Base-by-base conservation (phyloP, 352 stramenopile species). In the Aphanomyces invadans region DNA sequence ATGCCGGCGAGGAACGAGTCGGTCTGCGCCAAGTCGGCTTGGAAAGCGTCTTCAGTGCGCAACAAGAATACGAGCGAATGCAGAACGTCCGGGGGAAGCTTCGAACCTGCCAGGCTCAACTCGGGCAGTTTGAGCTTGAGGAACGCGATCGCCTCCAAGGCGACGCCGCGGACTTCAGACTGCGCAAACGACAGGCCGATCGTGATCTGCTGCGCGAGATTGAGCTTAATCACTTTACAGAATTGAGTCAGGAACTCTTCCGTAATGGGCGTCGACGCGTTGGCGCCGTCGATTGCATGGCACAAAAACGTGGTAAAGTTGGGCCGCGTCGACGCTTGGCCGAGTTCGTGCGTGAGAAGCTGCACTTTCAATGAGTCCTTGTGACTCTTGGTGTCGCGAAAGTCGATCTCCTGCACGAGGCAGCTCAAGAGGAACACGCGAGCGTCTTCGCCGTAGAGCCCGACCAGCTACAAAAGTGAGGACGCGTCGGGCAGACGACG, bases 341-440 rank as follows among this genome's bases (percentile, higher is more conserved):
- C 83, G 66, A 96, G 79, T 74, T 96, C 88, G 74, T 95, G 87
- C 73, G 87, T 78, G 31, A 96, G 82, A 62, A 96, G 65, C 69
- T 95, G 82, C 61, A 95, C 89, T 79, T 96, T 95, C 42, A 95
- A 80, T 39, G 82, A 78, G 72, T 95, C 87, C 70, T 93, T 92
- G 68, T 83, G 74, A 31, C 92, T 82, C 59, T 87, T 83, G 53
- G 82, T 71, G 70, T 96, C 86, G 31, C 87, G 86, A 71, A 96
- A 96, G 70, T 95, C 86, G 53, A 94, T 95, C 70, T 94, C 87
- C 68, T 92, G 85, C 42, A 97, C 87, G 44, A 97, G 76, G 68
- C 86, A 96, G 75, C 92, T 92, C 56, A 97, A 76, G 55, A 97
- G 66, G 70, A 95, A 97, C 70, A 96, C 90, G 28, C 87, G 84